Evolutionary conservation across 441 rosid genomes (phyloP).

Genomic region (Gossypium gossypioides): DNA sequence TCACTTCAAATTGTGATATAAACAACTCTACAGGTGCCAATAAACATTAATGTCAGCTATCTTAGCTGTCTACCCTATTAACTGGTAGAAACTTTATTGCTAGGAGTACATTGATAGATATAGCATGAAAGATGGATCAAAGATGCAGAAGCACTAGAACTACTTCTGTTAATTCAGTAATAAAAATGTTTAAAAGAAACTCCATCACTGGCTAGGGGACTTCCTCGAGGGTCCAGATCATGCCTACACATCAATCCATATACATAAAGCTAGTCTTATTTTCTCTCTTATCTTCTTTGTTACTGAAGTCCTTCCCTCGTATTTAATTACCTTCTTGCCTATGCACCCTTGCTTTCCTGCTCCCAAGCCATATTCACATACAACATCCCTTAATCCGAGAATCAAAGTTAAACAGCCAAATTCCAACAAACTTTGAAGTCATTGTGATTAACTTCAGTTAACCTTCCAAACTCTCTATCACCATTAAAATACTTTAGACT

Average conservation of each 20-base stretch:
- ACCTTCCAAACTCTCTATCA: not conserved
- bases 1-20: not conserved
- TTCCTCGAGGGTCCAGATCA: not conserved
- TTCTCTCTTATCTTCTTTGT: not conserved
- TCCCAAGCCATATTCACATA: not conserved
- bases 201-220: not conserved
- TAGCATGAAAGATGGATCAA: not conserved
- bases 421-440: not conserved
- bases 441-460: not conserved
- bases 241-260: not conserved
- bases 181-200: not conserved
- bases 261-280: not conserved
- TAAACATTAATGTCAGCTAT: not conserved
- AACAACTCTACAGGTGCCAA: not conserved
- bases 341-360: not conserved
- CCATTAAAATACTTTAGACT: not conserved
- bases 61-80: constrained; percentile 12
- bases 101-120: not conserved
- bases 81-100: not conserved
- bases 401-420: not conserved
- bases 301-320: not conserved
- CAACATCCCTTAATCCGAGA: not conserved
- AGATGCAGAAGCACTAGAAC: not conserved
- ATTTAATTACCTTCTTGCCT: not conserved
- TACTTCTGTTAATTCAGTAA: not conserved